Base-by-base conservation (phyloP, 2,329 filamentous ascomycete genomes). In the Daldinia sp. region DNA sequence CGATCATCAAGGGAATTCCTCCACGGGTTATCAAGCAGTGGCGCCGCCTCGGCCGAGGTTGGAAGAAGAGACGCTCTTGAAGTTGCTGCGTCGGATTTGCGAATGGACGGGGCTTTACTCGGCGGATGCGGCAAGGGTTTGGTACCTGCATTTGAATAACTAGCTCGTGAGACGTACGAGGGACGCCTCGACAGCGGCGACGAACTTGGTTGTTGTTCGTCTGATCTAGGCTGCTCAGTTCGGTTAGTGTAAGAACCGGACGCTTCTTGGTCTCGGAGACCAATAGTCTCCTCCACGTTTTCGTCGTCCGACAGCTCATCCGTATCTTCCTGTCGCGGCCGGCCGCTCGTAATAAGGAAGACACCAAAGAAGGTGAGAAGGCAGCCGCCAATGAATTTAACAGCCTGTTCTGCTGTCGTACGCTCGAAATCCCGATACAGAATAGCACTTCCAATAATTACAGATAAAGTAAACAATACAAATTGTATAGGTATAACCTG, bases 401-500 rank as follows among this genome's bases (percentile, higher is more conserved):
- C 82, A 2, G 93, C 92, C 75, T 93, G 92, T 54, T 89, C 86
- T 33, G 86, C 81, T 0, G 90, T 92, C 6, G 93, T 92, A 46
- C 92, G 90, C 79, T 98, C 93, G 76, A 99, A 99, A 79, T 99
- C 96, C 56, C 95, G 90, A 78, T 98, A 99, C 5, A 99, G 82
- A 7, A 99, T 87, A 0, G 95, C 95, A 75, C 94, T 98, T 63
- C 96, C 96, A 58, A 97, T 86, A 74, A 99, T 98, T 70, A 98
- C 96, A 5, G 93, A 97, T 6, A 99, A 85, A 0, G 96, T 99
- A 79, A 99, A 99, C 70, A 97, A 88, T 56, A 99, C 96, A 75
- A 99, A 99, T 77, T 99, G 96, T 13, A 96, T 96, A 0, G 96
- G 96, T 70, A 99, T 99, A 73, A 99, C 96, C 79, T 98, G 94